Percentiles rank a stretch among this genome's conserved stretches.
Evolutionary conservation across 2,329 filamentous ascomycete genomes (phyloP).

Genomic region (Clathrospora elynae): DNA sequence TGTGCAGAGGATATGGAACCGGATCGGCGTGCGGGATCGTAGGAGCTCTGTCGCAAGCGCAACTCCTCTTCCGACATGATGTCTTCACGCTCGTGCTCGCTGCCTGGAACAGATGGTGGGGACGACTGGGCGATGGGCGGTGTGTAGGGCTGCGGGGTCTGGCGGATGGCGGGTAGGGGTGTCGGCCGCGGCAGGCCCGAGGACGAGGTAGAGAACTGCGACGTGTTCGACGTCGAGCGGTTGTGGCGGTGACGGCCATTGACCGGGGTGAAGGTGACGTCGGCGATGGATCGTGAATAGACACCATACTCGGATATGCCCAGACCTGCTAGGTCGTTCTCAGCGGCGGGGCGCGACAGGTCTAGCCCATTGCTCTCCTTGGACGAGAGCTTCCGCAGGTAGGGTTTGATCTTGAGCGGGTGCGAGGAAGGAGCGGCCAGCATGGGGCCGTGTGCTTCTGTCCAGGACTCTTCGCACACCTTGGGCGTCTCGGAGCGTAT

Average conservation of each 20-base stretch:
- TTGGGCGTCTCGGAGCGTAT: conserved; percentile 44
- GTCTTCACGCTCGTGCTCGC: conserved; percentile 51
- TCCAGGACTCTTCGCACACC: conserved; percentile 45
- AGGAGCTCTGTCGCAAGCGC: conserved; percentile 46
- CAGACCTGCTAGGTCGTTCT: conserved; percentile 60
- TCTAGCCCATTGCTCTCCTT: conserved; percentile 59
- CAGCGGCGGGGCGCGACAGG: conserved; percentile 59
- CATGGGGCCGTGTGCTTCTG: conserved; percentile 32
- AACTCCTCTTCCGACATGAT: conserved; percentile 56
- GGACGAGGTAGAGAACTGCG: conserved; percentile 59
- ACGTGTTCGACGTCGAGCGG: conserved; percentile 61
- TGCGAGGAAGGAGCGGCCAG: conserved; percentile 29
- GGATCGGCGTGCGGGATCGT: conserved; percentile 50
- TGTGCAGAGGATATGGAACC: conserved; percentile 53
- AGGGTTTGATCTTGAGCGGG: conserved; percentile 59
- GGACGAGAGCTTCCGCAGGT: conserved; percentile 59
- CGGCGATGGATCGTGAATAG: conserved; percentile 49
- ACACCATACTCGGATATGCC: conserved; percentile 58
- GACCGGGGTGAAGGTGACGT: conserved; percentile 52
- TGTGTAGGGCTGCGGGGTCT: conserved; percentile 60
- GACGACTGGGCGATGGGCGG: conserved; percentile 58
- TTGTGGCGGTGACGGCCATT: conserved; percentile 52
- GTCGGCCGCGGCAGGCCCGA: conserved; percentile 56
- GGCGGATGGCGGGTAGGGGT: conserved; percentile 61
- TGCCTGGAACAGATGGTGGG: conserved; percentile 55